These are phyloP conservation scores for Solanum hybrid DNA, from an alignment of 305 asterid genomes.

Conservation along the genomic window DNA sequence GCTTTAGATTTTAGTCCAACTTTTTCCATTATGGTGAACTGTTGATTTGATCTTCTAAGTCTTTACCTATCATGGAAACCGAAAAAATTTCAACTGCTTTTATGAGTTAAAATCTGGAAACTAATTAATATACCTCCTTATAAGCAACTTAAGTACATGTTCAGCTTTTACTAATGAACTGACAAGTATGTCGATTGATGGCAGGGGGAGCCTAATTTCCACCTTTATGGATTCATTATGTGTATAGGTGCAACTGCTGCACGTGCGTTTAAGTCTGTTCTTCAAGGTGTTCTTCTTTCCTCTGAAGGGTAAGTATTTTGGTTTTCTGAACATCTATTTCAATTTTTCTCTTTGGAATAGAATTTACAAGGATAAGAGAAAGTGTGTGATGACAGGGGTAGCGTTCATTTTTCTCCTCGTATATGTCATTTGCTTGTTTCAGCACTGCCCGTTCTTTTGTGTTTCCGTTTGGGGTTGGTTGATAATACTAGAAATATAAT, in stretches of 20 bases:
- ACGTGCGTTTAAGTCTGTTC: constrained; percentile 92
- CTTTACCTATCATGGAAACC: neutral
- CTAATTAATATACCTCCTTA: neutral
- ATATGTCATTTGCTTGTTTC: neutral
- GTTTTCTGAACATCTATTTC: neutral
- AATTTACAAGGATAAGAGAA: neutral
- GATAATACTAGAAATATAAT: neutral
- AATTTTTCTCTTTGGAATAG: neutral
- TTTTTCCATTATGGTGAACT: neutral
- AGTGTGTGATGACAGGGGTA: neutral
- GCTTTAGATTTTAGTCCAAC: neutral
- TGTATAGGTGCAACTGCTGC: constrained; percentile 94
- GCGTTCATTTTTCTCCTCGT: neutral
- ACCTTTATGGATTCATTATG: constrained; percentile 82
- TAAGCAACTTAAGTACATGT: neutral
- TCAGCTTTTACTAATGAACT: neutral
- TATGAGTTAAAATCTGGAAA: neutral
- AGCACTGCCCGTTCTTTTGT: neutral
- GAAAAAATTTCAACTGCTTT: neutral
- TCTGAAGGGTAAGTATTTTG: constrained; percentile 57
- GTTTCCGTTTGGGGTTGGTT: neutral
- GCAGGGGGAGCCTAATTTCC: constrained; percentile 95
- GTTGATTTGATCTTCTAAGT: neutral
- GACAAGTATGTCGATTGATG: constrained; percentile 11
- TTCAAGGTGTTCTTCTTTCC: constrained; percentile 85